Base-by-base conservation (phyloP, 2,329 filamentous ascomycete genomes). In the Colletotrichum limetticola region DNA sequence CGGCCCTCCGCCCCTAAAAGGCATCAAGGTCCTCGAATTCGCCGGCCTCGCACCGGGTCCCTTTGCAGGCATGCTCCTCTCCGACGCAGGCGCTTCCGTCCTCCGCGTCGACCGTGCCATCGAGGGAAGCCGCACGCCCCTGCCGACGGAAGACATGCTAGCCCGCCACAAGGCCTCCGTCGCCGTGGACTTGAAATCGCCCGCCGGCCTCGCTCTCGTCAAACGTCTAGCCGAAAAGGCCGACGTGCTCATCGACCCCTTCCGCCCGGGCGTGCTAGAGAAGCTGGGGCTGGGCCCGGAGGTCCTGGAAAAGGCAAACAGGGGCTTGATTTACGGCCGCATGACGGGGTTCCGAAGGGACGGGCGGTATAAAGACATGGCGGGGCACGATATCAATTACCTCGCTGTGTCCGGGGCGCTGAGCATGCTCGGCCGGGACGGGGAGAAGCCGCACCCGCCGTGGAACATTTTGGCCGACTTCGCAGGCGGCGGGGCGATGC, bases 341-440 rank as follows among this genome's bases (percentile, higher is more conserved):
- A 93, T 98, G 89, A 97, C 95, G 2, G 96, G 96, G 0, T 98
- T 98, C 82, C 88, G 96, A 14, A 88, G 95, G 52, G 94, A 97
- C 83, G 96, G 95, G 0, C 92, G 91, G 78, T 98, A 98, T 83
- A 90, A 89, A 60, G 84, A 89, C 78, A 98, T 98, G 95, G 95
- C 95, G 0, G 95, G 95, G 57, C 95, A 98, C 80, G 95, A 98
- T 81, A 98, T 98, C 82, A 98, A 98, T 80, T 98, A 98, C 83
- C 92, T 98, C 55, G 94, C 95, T 61, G 94, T 98, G 0, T 93
- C 93, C 0, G 96, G 96, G 0, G 92, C 93, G 1, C 84, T 98
- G 32, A 88, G 89, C 0, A 86, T 98, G 83, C 89, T 98, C 3
- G 96, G 96, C 1, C 86, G 93, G 0, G 85, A 85, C 32, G 88